These are phyloP conservation scores for Neonectria sp. DNA, from an alignment of 2,329 filamentous ascomycete species.

Conservation along the genomic window DNA sequence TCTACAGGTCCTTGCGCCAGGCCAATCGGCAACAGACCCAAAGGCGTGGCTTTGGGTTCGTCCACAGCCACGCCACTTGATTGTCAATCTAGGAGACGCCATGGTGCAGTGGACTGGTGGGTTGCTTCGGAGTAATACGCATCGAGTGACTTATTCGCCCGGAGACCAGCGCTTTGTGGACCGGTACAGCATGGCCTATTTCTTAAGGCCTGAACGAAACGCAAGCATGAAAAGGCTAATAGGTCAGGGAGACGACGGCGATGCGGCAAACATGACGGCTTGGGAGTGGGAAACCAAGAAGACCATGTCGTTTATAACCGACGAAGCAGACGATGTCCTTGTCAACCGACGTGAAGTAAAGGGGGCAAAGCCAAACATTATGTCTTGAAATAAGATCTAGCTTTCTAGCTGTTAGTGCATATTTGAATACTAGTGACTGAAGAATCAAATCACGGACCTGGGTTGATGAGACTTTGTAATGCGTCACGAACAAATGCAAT, in stretches of 20 bases:
- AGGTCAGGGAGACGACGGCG: not conserved
- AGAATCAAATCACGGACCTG: not conserved
- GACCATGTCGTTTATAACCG: not conserved
- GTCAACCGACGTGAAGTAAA: not conserved
- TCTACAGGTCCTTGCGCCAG: not conserved
- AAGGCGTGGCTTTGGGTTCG: not conserved
- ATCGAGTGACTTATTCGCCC: not conserved
- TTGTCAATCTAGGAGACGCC: not conserved
- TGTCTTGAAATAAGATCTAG: not conserved
- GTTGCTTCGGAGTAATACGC: not conserved
- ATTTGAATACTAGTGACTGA: not conserved
- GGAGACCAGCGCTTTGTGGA: not conserved
- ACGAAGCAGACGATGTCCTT: not conserved
- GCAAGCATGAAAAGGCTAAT: not conserved
- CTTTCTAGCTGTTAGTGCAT: not conserved
- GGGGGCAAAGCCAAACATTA: not conserved
- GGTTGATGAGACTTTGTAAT: not conserved
- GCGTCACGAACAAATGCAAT: not conserved
- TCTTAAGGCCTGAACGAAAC: not conserved
- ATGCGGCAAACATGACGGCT: constrained; percentile 1
- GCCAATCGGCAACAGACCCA: not conserved
- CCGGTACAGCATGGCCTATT: constrained; percentile 1
- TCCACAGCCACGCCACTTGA: not conserved
- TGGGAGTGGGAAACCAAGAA: not conserved
- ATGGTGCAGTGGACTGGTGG: not conserved